phyloP scores from a whole-genome alignment of 345 rosid genomes.

The Erysimum cheiranthoides region DNA sequence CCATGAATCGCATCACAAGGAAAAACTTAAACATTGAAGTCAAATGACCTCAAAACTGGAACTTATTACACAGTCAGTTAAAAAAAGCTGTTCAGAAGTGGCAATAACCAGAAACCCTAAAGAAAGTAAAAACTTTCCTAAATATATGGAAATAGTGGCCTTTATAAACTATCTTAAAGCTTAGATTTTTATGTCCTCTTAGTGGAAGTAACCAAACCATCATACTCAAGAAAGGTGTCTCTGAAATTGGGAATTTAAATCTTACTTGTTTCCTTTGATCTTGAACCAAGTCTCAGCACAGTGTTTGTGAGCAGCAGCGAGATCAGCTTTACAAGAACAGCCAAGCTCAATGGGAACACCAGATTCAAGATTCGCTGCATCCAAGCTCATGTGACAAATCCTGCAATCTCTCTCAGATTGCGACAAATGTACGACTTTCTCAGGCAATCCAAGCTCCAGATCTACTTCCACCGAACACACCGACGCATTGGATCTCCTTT shows the following conservation, averaged over 20 bases:
- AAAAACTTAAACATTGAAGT: neutral
- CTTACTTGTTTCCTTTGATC: slow-evolving; percentile 86
- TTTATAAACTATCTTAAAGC: slow-evolving; percentile 18
- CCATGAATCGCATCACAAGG: slow-evolving; percentile 3
- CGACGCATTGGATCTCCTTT: slow-evolving; percentile 63
- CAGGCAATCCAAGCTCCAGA: slow-evolving; percentile 57
- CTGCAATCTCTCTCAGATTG: slow-evolving; percentile 72
- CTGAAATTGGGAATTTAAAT: neutral
- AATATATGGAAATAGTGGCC: neutral
- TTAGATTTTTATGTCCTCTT: neutral
- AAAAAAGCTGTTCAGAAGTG: neutral
- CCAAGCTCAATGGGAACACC: slow-evolving; percentile 77
- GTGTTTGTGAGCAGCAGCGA: slow-evolving; percentile 85
- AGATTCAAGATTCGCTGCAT: slow-evolving; percentile 63
- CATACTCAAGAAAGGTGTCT: neutral
- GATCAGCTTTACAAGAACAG: slow-evolving; percentile 86
- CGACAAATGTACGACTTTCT: slow-evolving; percentile 50
- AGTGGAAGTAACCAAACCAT: neutral
- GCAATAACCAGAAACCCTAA: neutral
- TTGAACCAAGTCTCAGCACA: slow-evolving; percentile 97
- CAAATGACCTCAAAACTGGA: neutral
- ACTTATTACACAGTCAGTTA: neutral
- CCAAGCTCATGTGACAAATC: slow-evolving; percentile 84
- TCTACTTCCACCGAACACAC: slow-evolving; percentile 61
- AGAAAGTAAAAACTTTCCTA: slow-evolving; percentile 6